Conservation (phyloP, 225 moss, liverwort and hornwort genomes). For the Polytrichum commune region DNA sequence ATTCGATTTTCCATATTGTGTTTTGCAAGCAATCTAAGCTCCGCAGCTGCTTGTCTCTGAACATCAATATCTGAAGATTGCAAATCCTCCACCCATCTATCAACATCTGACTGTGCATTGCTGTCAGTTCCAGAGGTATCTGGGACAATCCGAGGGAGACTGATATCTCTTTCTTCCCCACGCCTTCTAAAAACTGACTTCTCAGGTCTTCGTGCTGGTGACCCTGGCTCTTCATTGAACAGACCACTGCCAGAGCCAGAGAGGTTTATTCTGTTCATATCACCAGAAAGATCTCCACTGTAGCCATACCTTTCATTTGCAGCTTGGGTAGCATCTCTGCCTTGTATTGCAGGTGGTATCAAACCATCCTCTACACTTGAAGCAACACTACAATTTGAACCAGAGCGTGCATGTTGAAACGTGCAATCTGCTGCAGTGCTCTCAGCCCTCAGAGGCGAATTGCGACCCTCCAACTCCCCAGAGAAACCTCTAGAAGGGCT, state of each 20-base stretch:
- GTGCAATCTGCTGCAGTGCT: constrained; percentile 32
- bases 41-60: constrained; percentile 69
- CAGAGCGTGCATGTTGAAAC: constrained; percentile 33
- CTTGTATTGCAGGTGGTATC: constrained; percentile 22
- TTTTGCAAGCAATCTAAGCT: constrained; percentile 86
- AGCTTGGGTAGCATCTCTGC: constrained; percentile 1
- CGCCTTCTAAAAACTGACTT: constrained; percentile 61
- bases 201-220: constrained; percentile 68
- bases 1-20: constrained; percentile 91
- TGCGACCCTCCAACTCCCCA: constrained; percentile 38
- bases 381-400: constrained; percentile 53
- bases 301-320: constrained; percentile 27
- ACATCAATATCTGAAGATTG: constrained; percentile 48
- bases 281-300: constrained; percentile 36
- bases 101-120: constrained; percentile 61
- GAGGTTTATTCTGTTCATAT: constrained; percentile 23
- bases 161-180: constrained; percentile 69
- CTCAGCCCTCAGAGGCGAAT: constrained; percentile 28
- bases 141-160: constrained; percentile 70
- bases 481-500: constrained; percentile 25
- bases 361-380: constrained; percentile 62
- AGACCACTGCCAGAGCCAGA: constrained; percentile 27
- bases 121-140: constrained; percentile 62
- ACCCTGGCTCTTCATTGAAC: constrained; percentile 67
- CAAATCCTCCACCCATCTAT: constrained; percentile 70